These are phyloP conservation scores for Talaromyces borbonicus DNA, from an alignment of 495 filamentous ascomycete species.

Conservation along the genomic window DNA sequence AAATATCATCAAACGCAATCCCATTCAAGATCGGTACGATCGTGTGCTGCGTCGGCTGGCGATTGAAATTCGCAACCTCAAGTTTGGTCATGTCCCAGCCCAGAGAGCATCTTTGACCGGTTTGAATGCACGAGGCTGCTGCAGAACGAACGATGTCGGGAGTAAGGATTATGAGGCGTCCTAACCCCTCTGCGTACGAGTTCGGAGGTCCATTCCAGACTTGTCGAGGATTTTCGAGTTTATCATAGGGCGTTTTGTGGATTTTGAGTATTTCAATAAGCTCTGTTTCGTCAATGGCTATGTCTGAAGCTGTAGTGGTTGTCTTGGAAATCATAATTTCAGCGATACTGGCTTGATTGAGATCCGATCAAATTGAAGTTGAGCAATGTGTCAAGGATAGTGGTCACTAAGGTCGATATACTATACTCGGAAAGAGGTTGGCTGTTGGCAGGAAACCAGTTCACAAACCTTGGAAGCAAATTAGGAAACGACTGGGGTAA, in stretches of 20 bases:
- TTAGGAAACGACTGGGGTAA: too few species aligned
- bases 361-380: neutral
- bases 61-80: slow-evolving; percentile 33
- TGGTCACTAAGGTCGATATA: too few species aligned
- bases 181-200: slow-evolving; percentile 33
- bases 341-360: neutral
- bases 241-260: slow-evolving; percentile 26
- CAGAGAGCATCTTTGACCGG: slow-evolving; percentile 29
- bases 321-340: neutral
- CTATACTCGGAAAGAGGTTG: too few species aligned
- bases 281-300: neutral
- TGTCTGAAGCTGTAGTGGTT: neutral
- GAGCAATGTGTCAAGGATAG: too few species aligned
- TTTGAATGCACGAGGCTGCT: slow-evolving; percentile 27
- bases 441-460: too few species aligned
- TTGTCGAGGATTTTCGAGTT: slow-evolving; percentile 32
- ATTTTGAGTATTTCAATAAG: slow-evolving; percentile 7
- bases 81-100: slow-evolving; percentile 38
- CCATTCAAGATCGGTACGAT: slow-evolving; percentile 32
- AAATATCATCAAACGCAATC: slow-evolving; percentile 50
- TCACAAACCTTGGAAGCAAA: too few species aligned
- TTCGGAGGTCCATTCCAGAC: slow-evolving; percentile 35
- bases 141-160: slow-evolving; percentile 27
- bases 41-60: slow-evolving; percentile 29
- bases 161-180: slow-evolving; percentile 32